Conservation (phyloP, 192 early-diverging fungal species). For the Paraglomus occultum region DNA sequence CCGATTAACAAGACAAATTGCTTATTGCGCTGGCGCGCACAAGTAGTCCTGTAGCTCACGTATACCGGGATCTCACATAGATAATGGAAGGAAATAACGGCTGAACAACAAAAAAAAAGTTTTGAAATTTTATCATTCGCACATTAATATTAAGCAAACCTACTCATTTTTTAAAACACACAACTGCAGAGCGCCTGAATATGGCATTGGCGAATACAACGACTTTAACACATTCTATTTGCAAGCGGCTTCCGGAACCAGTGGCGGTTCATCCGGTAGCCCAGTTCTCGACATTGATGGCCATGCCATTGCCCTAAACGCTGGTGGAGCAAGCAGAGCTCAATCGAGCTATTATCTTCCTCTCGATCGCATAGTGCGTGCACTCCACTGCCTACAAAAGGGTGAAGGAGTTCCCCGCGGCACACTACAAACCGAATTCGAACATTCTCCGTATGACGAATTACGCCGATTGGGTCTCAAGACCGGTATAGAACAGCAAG, state of each 20-base stretch:
- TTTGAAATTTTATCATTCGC: not conserved
- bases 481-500: conserved; percentile 58
- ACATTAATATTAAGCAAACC: not conserved
- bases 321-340: conserved; percentile 66
- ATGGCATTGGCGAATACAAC: conserved; percentile 67
- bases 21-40: too few species aligned
- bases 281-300: conserved; percentile 79
- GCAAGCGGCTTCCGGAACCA: conserved; percentile 70
- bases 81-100: too few species aligned
- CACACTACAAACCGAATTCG: conserved; percentile 71
- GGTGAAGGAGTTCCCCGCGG: conserved; percentile 66
- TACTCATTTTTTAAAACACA: conserved; percentile 2
- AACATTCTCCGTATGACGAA: conserved; percentile 70
- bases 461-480: conserved; percentile 69
- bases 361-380: conserved; percentile 69
- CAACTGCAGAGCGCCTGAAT: conserved; percentile 57
- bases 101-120: not conserved
- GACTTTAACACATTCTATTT: conserved; percentile 85
- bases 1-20: not conserved
- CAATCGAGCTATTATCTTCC: conserved; percentile 76
- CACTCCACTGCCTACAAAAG: conserved; percentile 55
- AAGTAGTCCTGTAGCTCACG: too few species aligned
- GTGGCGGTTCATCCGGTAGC: conserved; percentile 75
- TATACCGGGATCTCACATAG: too few species aligned
- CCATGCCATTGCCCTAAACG: conserved; percentile 72